Base-by-base conservation (phyloP, 768 basidiomycete species). In the Cystobasidium onofrii region DNA sequence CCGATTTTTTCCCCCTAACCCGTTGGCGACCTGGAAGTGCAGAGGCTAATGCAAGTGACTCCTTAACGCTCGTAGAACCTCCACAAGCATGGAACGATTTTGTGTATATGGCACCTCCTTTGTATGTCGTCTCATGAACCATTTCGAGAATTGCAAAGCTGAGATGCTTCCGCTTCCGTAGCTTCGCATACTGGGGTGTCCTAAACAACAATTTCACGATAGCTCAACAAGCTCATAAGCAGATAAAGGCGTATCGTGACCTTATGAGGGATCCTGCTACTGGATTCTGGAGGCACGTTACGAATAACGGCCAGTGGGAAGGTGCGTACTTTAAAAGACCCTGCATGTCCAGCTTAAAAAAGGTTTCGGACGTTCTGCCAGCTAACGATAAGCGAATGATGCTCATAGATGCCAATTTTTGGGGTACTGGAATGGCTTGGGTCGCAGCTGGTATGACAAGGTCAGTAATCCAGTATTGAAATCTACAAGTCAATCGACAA, bases 391-490 rank as follows among this genome's bases (percentile, higher is more conserved):
- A 6, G 39, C 15, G 64, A 64, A 25, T 0, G 55, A 44, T 44
- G 25, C 31, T 4, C 27, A 6, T 13, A 60, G 57, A 60, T 60
- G 33, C 41, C 1, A 33, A 23, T 25, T 67, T 64, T 27, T 73
- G 75, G 75, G 62, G 50, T 0, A 91, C 91, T 2, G 91, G 91
- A 0, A 92, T 92, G 70, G 92, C 83, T 1, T 94, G 92, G 92
- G 91, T 89, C 0, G 90, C 90, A 0, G 89, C 88, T 20, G 92
- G 92, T 0, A 92, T 92, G 85, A 83, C 90, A 10, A 87, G 57
- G 57, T 60, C n/a, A n/a, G n/a, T n/a, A n/a, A n/a, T n/a, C n/a
- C n/a, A n/a, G n/a, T n/a, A n/a, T n/a, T n/a, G n/a, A n/a, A n/a
- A n/a, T n/a, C n/a, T n/a, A n/a, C n/a, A 60, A 15, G 9, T 60